Evolutionary conservation across 257 asterid genomes (phyloP), one percentile per base, ranked within the genome.

Genomic region (Oldenlandia corymbosa): DNA sequence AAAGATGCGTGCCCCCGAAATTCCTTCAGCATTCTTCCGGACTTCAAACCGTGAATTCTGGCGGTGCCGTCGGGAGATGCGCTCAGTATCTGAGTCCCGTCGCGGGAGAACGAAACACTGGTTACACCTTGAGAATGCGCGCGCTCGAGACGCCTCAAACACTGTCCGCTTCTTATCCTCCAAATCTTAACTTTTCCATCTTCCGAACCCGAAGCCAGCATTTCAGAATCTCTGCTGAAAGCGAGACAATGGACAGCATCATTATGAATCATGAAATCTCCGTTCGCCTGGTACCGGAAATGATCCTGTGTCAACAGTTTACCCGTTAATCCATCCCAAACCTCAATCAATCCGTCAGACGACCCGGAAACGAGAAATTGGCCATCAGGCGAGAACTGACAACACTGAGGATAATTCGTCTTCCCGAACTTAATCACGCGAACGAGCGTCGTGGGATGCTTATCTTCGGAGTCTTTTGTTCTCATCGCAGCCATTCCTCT

Each of bases 161-260:
- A 92, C 70, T 92, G 99, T 56, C 95, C 97, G 71, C 90, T 92
- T 71, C 97, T 85, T 71, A 89, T 85, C 69, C 99, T 96, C 99
- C 99, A 89, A 64, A 89, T 94, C 97, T 92, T 92, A 72, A 92
- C 87, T 80, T 87, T 89, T 72, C 99, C 99, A 84, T 92, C 99
- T 75, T 87, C 93, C 51, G 97, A 87, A 53, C 99, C 99, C 72
- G 97, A 87, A 41, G 94, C 99, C 77, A 92, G 84, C 95, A 92
- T 79, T 82, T 92, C 97, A 34, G 99, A 92, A 79, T 92, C 99
- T 74, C 95, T 80, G 75, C 99, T 92, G 76, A 92, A 92, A 74
- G 89, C 95, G 76, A 89, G 90, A 78, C 90, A 89, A 16, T 87
- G 88, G 70, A 92, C 97, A 55, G 97, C 80, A 57, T 87, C 99